Evolutionary conservation across 2,329 filamentous ascomycete species (phyloP), one percentile per base, ranked within the genome.

Genomic region (Alternaria panax): DNA sequence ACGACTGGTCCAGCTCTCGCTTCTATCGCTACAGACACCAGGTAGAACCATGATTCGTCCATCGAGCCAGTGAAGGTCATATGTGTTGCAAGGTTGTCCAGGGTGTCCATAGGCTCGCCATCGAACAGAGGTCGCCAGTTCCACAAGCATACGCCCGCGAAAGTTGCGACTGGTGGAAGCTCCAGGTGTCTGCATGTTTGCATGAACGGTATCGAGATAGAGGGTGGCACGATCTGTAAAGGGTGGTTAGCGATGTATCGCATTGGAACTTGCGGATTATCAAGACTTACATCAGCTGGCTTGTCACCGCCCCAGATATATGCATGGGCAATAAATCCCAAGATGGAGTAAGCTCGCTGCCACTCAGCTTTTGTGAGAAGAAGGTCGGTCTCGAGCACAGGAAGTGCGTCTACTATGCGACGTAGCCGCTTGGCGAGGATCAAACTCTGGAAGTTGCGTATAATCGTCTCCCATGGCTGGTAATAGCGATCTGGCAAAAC

Each of bases 1-100:
- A 99, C 89, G 58, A 93, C 91, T 4, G 93, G 91, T 0, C 90
- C 95, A 25, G 92, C 94, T 56, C 92, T 90, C 54, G 93, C 93
- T 80, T 99, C 95, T 65, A 99, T 97, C 63, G 94, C 95, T 3
- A 97, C 92, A 0, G 93, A 97, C 52, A 98, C 88, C 12, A 99
- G 85, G 76, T 98, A 99, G 76, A 99, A 99, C 95, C 95, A 99
- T 63, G 95, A 97, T 80, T 99, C 95, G 75, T 99, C 95, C 55
- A 96, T 83, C 7, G 93, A 93, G 51, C 95, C 95, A 16, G 95
- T 98, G 74, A 97, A 96, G 16, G 95, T 97, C 71, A 89, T 88
- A 61, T 98, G 84, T 2, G 92, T 95, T 40, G 92, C 89, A 56
- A 99, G 85, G 71, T 99, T 98, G 73, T 95, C 90, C 45, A 98